Evolutionary conservation across 1,284 basidiomycete species (phyloP).

Genomic region (Taiwanofungus camphoratus): DNA sequence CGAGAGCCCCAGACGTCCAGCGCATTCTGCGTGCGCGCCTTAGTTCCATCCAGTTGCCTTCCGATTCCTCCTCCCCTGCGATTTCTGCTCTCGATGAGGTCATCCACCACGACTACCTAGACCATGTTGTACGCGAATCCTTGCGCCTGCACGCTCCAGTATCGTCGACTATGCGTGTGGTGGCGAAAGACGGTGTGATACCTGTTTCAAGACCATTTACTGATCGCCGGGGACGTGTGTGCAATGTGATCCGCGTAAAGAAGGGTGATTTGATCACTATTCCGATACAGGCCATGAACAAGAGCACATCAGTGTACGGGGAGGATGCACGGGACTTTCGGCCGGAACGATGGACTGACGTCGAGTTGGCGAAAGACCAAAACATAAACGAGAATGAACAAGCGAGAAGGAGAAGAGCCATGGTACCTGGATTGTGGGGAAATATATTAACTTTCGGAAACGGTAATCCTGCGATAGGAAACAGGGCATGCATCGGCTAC

Average conservation of each 20-base stretch:
- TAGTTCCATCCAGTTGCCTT: constrained; percentile 19
- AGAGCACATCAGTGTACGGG: constrained; percentile 58
- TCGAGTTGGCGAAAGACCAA: constrained; percentile 22
- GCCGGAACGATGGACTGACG: constrained; percentile 54
- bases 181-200: constrained; percentile 49
- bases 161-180: constrained; percentile 57
- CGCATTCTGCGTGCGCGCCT: constrained; percentile 51
- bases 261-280: constrained; percentile 56
- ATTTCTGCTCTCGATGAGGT: constrained; percentile 26
- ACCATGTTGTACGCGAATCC: constrained; percentile 59
- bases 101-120: constrained; percentile 45
- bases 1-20: constrained; percentile 49
- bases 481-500: constrained; percentile 68
- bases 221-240: constrained; percentile 27
- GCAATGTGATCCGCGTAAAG: constrained; percentile 42
- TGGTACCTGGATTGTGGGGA: constrained; percentile 56
- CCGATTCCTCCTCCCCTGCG: constrained; percentile 17
- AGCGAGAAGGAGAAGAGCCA: constrained; percentile 24
- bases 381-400: constrained; percentile 12
- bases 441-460: constrained; percentile 63
- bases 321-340: constrained; percentile 60
- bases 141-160: constrained; percentile 64
- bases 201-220: constrained; percentile 33
- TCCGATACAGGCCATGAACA: constrained; percentile 63
- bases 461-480: constrained; percentile 45